Evolutionary conservation across 805 yeast genomes (phyloP).

Genomic region (Hanseniaspora thailandica): DNA sequence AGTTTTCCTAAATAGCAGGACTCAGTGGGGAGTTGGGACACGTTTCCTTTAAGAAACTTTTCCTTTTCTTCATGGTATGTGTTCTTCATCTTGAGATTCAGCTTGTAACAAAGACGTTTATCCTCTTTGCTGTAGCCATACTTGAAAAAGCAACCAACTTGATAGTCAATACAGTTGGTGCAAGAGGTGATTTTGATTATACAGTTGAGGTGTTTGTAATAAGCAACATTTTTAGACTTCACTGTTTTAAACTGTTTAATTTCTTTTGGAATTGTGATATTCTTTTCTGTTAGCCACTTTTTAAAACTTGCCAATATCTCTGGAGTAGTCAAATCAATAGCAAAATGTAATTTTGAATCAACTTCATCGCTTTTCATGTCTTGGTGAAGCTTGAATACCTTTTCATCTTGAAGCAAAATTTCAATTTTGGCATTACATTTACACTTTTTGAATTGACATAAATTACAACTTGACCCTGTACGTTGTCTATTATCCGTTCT

Average conservation of each 20-base stretch:
- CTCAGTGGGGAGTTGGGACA: neutral
- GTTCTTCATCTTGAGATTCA: constrained; percentile 1
- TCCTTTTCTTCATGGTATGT: neutral
- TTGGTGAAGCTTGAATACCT: neutral
- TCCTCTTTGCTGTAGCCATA: constrained; percentile 13
- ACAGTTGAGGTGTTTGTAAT: constrained; percentile 7
- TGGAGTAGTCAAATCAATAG: neutral
- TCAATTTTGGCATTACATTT: constrained; percentile 10
- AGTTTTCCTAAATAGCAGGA: neutral
- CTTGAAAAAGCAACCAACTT: neutral
- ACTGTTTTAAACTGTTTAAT: neutral
- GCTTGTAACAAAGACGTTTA: constrained; percentile 10
- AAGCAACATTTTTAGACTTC: neutral
- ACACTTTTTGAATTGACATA: constrained; percentile 10
- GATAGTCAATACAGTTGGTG: neutral
- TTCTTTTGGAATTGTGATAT: neutral
- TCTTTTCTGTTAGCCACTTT: neutral
- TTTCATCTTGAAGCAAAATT: constrained; percentile 3
- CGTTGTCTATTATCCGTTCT: constrained; percentile 7
- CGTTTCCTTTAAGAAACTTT: neutral
- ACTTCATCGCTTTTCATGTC: neutral
- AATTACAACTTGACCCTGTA: constrained; percentile 10
- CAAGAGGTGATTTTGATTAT: constrained; percentile 5
- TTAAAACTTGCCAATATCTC: neutral
- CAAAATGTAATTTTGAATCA: neutral